A percentile compares a stretch with the other conserved stretches of the same genome.
These are phyloP conservation scores for Protomyces gravidus DNA, from an alignment of 1,139 yeast genomes.

Conservation along the genomic window DNA sequence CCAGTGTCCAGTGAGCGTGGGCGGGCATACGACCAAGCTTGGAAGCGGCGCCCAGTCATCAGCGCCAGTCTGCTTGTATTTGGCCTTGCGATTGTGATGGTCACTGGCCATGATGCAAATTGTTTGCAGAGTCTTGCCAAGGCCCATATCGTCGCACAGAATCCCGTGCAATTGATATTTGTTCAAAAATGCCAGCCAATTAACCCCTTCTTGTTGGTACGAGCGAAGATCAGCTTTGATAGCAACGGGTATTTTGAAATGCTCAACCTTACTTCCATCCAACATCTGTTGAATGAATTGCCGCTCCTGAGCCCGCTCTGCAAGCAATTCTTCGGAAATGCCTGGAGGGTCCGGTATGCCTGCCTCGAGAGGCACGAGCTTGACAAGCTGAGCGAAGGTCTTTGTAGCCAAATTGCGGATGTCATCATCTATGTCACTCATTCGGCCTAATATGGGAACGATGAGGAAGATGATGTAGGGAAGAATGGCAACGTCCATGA, in stretches of 20 bases:
- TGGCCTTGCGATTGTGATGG: slow-evolving; percentile 77
- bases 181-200: slow-evolving; percentile 94
- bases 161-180: slow-evolving; percentile 95
- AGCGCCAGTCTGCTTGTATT: slow-evolving; percentile 54
- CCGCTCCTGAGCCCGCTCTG: slow-evolving; percentile 89
- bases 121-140: slow-evolving; percentile 95
- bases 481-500: slow-evolving; percentile 83
- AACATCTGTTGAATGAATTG: slow-evolving; percentile 96
- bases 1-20: slow-evolving; percentile 98
- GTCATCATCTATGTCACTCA: slow-evolving; percentile 92
- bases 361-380: slow-evolving; percentile 86
- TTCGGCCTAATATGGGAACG: slow-evolving; percentile 93
- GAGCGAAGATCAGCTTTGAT: slow-evolving; percentile 89
- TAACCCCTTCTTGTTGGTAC: slow-evolving; percentile 97
- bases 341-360: slow-evolving; percentile 96
- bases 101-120: slow-evolving; percentile 96
- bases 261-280: slow-evolving; percentile 90
- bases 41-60: slow-evolving; percentile 75
- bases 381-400: slow-evolving; percentile 92
- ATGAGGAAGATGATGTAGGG: slow-evolving; percentile 94
- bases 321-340: slow-evolving; percentile 76
- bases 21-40: slow-evolving; percentile 87
- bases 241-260: slow-evolving; percentile 82
- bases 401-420: slow-evolving; percentile 90
- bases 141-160: slow-evolving; percentile 98